Conservation (phyloP, 129 eudicot genomes). For the Centaurea solstitialis region DNA sequence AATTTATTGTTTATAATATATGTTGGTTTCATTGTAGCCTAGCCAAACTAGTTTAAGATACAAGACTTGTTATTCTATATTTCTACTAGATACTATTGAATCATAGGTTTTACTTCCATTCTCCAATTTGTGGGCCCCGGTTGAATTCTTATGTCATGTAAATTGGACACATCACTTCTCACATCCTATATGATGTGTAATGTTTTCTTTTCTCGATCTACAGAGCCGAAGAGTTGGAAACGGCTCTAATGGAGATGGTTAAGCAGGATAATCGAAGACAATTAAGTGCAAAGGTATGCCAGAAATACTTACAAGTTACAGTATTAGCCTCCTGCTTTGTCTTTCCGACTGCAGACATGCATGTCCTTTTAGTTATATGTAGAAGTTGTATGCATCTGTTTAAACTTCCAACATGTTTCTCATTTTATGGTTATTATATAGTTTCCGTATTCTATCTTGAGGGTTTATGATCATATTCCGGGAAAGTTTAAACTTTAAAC, state of each 20-base stretch:
- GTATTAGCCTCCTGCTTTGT: conserved; percentile 2
- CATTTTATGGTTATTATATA: background rate
- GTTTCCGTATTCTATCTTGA: background rate
- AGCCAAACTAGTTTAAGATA: background rate
- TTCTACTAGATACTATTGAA: background rate
- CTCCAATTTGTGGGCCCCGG: background rate
- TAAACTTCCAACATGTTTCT: background rate
- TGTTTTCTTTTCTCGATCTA: conserved; percentile 22
- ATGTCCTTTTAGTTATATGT: background rate
- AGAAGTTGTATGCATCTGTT: background rate
- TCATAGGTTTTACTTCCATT: background rate
- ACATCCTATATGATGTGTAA: background rate
- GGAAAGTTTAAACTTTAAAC: no score
- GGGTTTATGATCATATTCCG: no score
- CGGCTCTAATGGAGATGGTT: conserved; percentile 98
- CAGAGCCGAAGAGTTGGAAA: conserved; percentile 99
- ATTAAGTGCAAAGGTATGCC: conserved; percentile 75
- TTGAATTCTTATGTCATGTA: background rate
- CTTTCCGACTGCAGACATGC: background rate
- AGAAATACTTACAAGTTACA: conserved; percentile 1
- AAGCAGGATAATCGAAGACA: conserved; percentile 92
- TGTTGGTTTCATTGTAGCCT: background rate
- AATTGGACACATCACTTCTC: background rate
- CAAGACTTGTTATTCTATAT: background rate
- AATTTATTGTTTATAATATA: background rate